Evolutionary conservation across 306 rosid genomes (phyloP).

Genomic region (Quercus berberidifolia): DNA sequence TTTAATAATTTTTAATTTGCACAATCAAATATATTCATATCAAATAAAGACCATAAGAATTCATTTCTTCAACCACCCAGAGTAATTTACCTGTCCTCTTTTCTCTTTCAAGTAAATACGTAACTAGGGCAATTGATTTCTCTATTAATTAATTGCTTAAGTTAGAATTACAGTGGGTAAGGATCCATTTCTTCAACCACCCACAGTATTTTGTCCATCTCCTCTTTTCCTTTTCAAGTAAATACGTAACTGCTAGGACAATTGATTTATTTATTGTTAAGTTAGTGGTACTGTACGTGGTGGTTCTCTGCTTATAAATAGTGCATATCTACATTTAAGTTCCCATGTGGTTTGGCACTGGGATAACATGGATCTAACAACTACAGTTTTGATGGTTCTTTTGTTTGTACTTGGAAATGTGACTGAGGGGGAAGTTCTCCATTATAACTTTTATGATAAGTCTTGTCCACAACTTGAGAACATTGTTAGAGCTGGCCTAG

Average conservation of each 20-base stretch:
- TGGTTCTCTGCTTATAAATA: neutral
- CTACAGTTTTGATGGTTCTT: neutral
- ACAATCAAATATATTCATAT: too few relatives aligned
- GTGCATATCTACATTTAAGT: neutral
- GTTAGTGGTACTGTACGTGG: neutral
- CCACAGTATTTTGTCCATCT: too few relatives aligned
- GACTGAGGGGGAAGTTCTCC: constrained; percentile 14
- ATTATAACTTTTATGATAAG: constrained; percentile 27
- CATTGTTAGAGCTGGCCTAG: constrained; percentile 14
- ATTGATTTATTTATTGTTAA: neutral
- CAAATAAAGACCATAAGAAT: too few relatives aligned
- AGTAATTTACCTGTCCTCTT: too few relatives aligned
- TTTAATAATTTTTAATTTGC: too few relatives aligned
- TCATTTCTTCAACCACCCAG: too few relatives aligned
- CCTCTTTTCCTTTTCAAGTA: too few relatives aligned
- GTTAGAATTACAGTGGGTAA: neutral
- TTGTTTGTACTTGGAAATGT: constrained; percentile 3
- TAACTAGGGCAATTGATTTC: neutral
- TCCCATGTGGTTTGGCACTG: neutral
- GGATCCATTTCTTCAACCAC: too few relatives aligned
- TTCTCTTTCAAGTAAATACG: neutral
- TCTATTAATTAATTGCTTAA: neutral
- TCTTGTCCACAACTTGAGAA: constrained; percentile 32
- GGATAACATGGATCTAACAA: constrained; percentile 6
- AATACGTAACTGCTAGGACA: neutral